Evolutionary conservation across 345 rosid species (phyloP).

Genomic region (Noccaea bulbosa): DNA sequence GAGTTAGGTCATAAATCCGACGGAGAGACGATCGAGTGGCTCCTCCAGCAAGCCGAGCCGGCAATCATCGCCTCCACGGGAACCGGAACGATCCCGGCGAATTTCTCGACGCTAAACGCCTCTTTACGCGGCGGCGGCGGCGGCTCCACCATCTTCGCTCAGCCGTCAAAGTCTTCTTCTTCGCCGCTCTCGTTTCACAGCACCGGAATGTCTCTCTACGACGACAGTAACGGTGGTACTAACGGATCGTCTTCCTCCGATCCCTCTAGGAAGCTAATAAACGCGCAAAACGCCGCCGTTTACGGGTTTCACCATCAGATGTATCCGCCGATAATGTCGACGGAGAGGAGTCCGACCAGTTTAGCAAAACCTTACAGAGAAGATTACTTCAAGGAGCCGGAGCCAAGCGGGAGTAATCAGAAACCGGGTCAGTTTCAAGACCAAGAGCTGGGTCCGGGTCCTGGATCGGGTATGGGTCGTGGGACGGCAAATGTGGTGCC

Average conservation of each 20-base stretch:
- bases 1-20: slow-evolving; percentile 84
- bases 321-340: slow-evolving; percentile 51
- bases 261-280: slow-evolving; percentile 43
- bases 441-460: slow-evolving; percentile 43
- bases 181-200: slow-evolving; percentile 61
- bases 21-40: slow-evolving; percentile 88
- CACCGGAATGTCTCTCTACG: slow-evolving; percentile 56
- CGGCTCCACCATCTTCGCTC: slow-evolving; percentile 62
- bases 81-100: slow-evolving; percentile 87
- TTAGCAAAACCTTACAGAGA: slow-evolving; percentile 58
- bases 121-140: slow-evolving; percentile 71
- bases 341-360: slow-evolving; percentile 48
- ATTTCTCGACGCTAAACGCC: slow-evolving; percentile 75
- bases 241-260: slow-evolving; percentile 40
- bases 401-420: slow-evolving; percentile 53
- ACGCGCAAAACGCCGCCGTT: slow-evolving; percentile 48
- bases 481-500: slow-evolving; percentile 44
- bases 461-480: slow-evolving; percentile 42
- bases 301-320: slow-evolving; percentile 66
- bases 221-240: slow-evolving; percentile 34
- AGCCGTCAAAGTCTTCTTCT: slow-evolving; percentile 61
- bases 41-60: slow-evolving; percentile 81
- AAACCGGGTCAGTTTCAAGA: slow-evolving; percentile 50
- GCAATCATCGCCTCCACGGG: slow-evolving; percentile 78
- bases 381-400: slow-evolving; percentile 69